These are phyloP conservation scores for Aquanectria penicillioides DNA, from an alignment of 2,329 filamentous ascomycete genomes.

Conservation along the genomic window DNA sequence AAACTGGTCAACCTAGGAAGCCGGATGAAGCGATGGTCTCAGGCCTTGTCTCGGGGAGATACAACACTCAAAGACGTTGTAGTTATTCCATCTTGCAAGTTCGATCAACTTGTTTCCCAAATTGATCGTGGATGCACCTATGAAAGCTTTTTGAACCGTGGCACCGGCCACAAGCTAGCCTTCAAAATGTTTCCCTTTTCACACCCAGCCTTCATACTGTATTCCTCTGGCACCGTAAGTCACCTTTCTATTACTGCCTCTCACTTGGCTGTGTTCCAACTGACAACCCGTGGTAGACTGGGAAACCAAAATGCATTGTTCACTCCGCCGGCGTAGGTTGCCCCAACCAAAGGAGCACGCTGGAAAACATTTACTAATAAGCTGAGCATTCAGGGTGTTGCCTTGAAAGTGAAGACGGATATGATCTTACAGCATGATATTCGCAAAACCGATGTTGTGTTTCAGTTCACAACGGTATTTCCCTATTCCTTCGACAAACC, in stretches of 20 bases:
- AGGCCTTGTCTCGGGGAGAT: background rate
- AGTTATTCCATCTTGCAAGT: background rate
- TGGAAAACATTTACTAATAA: background rate
- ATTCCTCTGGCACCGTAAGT: constrained; percentile 18
- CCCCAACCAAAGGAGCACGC: fast-evolving
- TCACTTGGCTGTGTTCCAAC: background rate
- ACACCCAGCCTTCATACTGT: constrained; percentile 21
- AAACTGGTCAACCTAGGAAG: background rate
- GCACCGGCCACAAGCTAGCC: background rate
- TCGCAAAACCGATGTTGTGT: constrained; percentile 9
- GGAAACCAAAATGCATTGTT: constrained; percentile 20
- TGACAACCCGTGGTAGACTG: background rate
- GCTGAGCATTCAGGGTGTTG: constrained; percentile 11
- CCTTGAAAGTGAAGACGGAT: constrained; percentile 21
- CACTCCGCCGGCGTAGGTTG: constrained; percentile 18
- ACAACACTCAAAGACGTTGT: background rate
- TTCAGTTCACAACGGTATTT: constrained; percentile 23
- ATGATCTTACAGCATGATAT: constrained; percentile 21
- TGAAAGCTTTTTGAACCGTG: background rate
- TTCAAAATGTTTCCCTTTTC: constrained; percentile 17
- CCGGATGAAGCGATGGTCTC: constrained; percentile 13
- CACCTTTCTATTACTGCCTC: background rate
- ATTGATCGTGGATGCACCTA: background rate
- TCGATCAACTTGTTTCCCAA: background rate
- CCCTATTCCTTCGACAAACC: no score